These are phyloP conservation scores for Melampsora americana DNA, from an alignment of 1,284 basidiomycete species.

Conservation along the genomic window DNA sequence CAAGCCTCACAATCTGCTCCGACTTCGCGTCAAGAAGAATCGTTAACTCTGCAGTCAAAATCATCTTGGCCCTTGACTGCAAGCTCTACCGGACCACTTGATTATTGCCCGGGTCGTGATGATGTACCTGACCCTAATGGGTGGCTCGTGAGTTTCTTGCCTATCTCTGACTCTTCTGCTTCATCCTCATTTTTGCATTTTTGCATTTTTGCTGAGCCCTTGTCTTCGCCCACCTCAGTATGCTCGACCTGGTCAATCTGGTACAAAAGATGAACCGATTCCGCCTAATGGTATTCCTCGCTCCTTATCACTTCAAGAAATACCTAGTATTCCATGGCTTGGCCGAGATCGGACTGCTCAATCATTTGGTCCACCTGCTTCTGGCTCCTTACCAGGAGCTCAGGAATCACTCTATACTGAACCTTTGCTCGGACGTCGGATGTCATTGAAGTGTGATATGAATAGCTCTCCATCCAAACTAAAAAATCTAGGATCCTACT, in stretches of 20 bases:
- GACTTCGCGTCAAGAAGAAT: background rate
- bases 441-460: background rate
- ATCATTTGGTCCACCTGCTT: background rate
- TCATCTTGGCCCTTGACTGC: background rate
- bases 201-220: too few relatives aligned
- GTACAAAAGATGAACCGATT: too few relatives aligned
- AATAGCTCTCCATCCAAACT: background rate
- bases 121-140: background rate
- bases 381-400: background rate
- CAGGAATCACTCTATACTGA: background rate
- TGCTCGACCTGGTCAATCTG: too few relatives aligned
- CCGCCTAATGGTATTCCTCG: background rate
- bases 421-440: background rate
- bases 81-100: background rate
- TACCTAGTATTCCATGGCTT: background rate
- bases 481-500: background rate
- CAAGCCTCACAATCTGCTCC: background rate
- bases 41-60: background rate
- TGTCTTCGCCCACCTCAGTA: too few relatives aligned
- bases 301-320: background rate
- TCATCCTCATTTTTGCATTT: background rate
- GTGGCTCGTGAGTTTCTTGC: background rate
- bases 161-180: background rate
- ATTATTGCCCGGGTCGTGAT: conserved; percentile 1
- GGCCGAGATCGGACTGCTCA: background rate